Percentiles rank a stretch among this genome's conserved stretches.
Conservation (phyloP, 179 eudicot species). For the Nepenthes alata region DNA sequence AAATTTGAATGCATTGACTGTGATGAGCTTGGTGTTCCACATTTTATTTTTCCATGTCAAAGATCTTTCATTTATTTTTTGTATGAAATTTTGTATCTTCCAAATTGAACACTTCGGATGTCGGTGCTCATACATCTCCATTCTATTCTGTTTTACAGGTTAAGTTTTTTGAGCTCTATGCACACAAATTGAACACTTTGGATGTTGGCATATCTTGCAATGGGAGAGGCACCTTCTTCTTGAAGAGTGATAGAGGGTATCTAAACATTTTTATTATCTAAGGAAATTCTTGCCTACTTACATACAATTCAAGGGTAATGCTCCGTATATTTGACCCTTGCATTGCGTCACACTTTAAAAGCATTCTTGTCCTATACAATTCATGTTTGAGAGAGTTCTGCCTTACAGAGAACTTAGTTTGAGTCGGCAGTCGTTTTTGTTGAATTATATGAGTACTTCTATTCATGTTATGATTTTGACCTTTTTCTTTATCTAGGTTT, state of each 20-base stretch:
- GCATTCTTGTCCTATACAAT: too few species aligned
- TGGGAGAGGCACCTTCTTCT: constrained; percentile 58
- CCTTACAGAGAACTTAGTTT: neutral
- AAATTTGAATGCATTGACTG: too few species aligned
- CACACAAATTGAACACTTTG: constrained; percentile 67
- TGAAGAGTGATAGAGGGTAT: constrained; percentile 72
- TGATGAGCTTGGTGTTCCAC: neutral
- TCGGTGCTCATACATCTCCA: too few species aligned
- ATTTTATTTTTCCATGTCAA: neutral
- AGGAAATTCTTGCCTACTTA: neutral
- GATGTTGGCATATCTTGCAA: constrained; percentile 93
- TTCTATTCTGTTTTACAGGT: constrained; percentile 36
- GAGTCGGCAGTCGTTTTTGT: constrained; percentile 3
- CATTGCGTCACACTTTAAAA: too few species aligned
- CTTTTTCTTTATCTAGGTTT: constrained; percentile 37
- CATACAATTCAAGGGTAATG: too few species aligned
- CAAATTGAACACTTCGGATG: neutral
- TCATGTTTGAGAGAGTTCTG: neutral
- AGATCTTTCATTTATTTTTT: neutral
- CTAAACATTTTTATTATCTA: neutral
- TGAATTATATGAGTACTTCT: neutral
- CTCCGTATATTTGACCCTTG: too few species aligned
- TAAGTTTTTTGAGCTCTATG: constrained; percentile 78
- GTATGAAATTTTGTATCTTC: neutral
- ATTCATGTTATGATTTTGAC: neutral